phyloP scores from a whole-genome alignment of 1,284 basidiomycete genomes.

The Sparassis latifolia region DNA sequence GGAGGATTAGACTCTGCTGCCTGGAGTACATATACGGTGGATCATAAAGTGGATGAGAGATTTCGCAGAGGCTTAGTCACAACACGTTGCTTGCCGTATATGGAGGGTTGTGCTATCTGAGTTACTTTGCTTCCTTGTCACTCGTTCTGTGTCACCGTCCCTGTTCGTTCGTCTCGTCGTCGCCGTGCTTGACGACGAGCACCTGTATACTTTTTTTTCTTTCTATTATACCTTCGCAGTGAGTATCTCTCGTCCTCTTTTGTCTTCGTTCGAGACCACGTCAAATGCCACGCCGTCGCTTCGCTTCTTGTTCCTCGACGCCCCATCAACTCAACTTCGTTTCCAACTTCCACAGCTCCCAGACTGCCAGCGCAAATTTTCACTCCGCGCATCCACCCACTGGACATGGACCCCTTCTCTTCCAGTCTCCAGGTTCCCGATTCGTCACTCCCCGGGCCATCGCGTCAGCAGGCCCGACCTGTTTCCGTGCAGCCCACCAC shows the following conservation, averaged over 20 bases:
- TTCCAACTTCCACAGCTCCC: constrained; percentile 4
- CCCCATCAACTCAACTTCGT: constrained; percentile 7
- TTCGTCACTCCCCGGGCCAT: constrained; percentile 36
- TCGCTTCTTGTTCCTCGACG: constrained; percentile 3
- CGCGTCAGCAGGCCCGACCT: constrained; percentile 37
- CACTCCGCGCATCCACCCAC: background rate
- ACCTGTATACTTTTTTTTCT: background rate
- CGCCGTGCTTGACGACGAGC: constrained; percentile 6
- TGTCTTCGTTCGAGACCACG: background rate
- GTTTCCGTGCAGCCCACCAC: constrained; percentile 38
- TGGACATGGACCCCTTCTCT: constrained; percentile 23
- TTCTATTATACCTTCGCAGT: background rate
- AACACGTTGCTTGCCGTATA: background rate
- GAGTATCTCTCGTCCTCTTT: background rate
- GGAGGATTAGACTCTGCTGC: no score
- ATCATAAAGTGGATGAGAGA: no score
- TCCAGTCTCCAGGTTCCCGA: constrained; percentile 41
- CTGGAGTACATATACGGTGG: no score
- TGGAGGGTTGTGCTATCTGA: background rate
- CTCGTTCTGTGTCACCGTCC: background rate
- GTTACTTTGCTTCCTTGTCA: background rate
- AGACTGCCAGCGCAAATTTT: background rate
- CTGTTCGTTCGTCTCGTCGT: constrained; percentile 2
- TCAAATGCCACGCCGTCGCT: constrained; percentile 5
- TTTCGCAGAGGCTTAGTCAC: background rate